Conservation (phyloP, 164 flowering plant species). For the Vitis labrusca region DNA sequence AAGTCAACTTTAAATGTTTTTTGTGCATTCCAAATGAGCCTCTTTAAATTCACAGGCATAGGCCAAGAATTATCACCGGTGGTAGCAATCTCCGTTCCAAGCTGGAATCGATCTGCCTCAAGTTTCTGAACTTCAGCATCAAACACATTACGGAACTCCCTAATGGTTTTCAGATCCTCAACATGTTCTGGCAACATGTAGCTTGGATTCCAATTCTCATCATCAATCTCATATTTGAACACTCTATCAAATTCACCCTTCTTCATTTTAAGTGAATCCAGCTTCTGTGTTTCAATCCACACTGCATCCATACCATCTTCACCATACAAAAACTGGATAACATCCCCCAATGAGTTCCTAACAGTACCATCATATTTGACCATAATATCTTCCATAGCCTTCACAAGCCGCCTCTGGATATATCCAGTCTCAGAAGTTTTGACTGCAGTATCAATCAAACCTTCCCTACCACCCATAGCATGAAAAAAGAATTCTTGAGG, state of each 20-base stretch:
- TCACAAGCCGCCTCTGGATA: slow-evolving; percentile 93
- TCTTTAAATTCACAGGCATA: slow-evolving; percentile 89
- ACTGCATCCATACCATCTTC: slow-evolving; percentile 99
- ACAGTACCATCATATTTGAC: slow-evolving; percentile 99
- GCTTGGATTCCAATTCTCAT: slow-evolving; percentile 78
- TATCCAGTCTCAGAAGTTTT: slow-evolving; percentile 99
- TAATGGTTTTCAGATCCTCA: slow-evolving; percentile 83
- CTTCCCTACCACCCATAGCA: slow-evolving; percentile 99
- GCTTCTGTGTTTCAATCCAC: slow-evolving; percentile 91
- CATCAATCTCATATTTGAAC: slow-evolving; percentile 78
- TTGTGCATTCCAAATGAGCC: slow-evolving; percentile 95
- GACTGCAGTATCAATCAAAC: slow-evolving; percentile 98
- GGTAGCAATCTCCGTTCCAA: slow-evolving; percentile 93
- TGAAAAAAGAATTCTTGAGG: slow-evolving; percentile 99
- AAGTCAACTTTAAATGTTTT: slow-evolving; percentile 90
- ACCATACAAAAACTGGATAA: slow-evolving; percentile 94
- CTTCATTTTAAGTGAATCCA: slow-evolving; percentile 90
- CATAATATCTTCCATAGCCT: slow-evolving; percentile 99
- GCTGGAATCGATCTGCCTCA: slow-evolving; percentile 81
- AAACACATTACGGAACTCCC: slow-evolving; percentile 87
- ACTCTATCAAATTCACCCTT: slow-evolving; percentile 67
- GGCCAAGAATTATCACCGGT: slow-evolving; percentile 94
- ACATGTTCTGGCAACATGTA: slow-evolving; percentile 84
- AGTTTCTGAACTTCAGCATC: slow-evolving; percentile 95
- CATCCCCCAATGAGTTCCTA: slow-evolving; percentile 93